Percentiles rank a stretch among this genome's conserved stretches.
Evolutionary conservation across 1,284 basidiomycete genomes (phyloP).

Genomic region (Papiliotrema fonsecae): DNA sequence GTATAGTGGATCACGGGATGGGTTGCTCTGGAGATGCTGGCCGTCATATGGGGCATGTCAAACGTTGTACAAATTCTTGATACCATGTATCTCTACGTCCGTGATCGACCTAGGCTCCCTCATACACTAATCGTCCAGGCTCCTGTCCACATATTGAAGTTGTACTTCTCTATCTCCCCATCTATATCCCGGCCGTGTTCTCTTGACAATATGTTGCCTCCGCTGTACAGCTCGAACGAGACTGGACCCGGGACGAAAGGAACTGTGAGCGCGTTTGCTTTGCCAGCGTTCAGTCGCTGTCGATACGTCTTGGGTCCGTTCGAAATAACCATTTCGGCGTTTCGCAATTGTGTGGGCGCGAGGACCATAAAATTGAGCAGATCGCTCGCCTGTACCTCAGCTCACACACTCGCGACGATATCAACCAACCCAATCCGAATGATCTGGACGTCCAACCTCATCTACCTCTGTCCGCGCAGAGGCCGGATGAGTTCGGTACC

Average conservation of each 20-base stretch:
- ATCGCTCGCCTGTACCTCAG: constrained; percentile 36
- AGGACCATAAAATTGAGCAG: constrained; percentile 39
- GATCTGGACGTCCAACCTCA: constrained; percentile 28
- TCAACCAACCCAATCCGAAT: constrained; percentile 40
- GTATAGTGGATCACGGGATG: too few species aligned
- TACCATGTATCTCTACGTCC: too few species aligned
- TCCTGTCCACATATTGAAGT: constrained; percentile 48
- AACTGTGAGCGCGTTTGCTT: constrained; percentile 21
- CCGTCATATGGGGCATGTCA: too few species aligned
- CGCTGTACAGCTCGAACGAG: constrained; percentile 19
- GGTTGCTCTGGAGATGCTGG: too few species aligned
- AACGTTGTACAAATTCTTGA: too few species aligned
- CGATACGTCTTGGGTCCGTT: constrained; percentile 14
- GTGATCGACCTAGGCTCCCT: background rate
- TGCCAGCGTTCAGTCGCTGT: constrained; percentile 11
- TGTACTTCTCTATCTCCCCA: constrained; percentile 23
- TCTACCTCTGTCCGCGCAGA: constrained; percentile 19
- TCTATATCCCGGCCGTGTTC: constrained; percentile 28
- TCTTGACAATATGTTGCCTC: constrained; percentile 18
- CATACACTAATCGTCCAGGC: constrained; percentile 12
- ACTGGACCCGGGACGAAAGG: constrained; percentile 38
- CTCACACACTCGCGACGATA: background rate
- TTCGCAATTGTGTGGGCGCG: constrained; percentile 8
- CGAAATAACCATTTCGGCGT: constrained; percentile 6
- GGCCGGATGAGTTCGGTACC: constrained; percentile 39